Evolutionary conservation across 768 basidiomycete species (phyloP), one percentile per base, ranked within the genome.

Genomic region (Boletus bicolor): DNA sequence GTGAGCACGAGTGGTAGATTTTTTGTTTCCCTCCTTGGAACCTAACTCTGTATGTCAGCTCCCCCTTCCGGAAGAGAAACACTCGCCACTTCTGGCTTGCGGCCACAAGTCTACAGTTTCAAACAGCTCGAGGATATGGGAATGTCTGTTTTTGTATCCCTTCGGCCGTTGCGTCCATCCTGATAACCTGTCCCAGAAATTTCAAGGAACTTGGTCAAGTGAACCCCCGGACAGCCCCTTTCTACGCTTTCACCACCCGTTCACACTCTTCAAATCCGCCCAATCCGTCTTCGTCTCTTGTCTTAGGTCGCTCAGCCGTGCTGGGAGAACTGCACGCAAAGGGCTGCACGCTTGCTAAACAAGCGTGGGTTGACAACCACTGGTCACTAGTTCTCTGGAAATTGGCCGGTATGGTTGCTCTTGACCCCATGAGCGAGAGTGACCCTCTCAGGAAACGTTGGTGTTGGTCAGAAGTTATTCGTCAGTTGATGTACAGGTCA

Each of bases 371-470:
- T 1, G 82, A 89, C 49, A 98, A 98, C 64, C 94, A 97, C 63
- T 99, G 93, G 91, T 70, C 75, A 10, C 73, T 94, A 44, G 83
- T 98, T 32, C 78, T 99, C 4, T 99, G 97, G 97, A 99, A 99
- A 73, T 73, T 97, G 21, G 92, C 93, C 4, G 89, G 91, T 12
- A 84, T 93, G 80, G 87, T 85, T 1, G 76, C 79, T 36, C 77
- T 93, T 1, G 84, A 91, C 55, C 93, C 94, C 5, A 69, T 78
- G 26, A 73, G 76, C 39, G 84, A 84, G 64, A 65, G 56, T 14
- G 72, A 80, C 44, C 74, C 77, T 47, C 60, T 62, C 19, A 70
- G 64, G 53, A 82, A 76, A 59, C 75, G 84, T 21, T 99, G 96
- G 93, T 85, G 82, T 60, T 97, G 89, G 86, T 68, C 75, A 11